Evolutionary conservation across 495 filamentous ascomycete genomes (phyloP).

Genomic region (Penicilliopsis zonata): DNA sequence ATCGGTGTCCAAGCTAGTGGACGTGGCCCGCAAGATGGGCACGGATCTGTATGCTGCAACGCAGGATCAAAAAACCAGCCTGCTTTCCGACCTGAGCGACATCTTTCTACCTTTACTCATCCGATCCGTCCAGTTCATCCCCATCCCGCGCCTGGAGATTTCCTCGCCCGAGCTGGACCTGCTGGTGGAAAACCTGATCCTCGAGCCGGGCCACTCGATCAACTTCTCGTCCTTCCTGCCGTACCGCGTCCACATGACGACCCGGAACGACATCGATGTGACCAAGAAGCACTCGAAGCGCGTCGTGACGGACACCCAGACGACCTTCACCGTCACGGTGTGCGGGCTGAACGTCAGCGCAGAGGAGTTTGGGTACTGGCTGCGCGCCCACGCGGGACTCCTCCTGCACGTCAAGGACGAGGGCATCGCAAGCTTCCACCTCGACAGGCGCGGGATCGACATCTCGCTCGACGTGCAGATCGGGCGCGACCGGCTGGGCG

Average conservation of each 20-base stretch:
- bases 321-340: constrained; percentile 61
- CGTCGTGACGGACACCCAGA: constrained; percentile 52
- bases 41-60: constrained; percentile 50
- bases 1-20: constrained; percentile 53
- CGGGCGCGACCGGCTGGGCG: constrained; percentile 57
- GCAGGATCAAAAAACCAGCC: constrained; percentile 46
- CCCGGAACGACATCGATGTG: constrained; percentile 77
- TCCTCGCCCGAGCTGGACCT: constrained; percentile 75
- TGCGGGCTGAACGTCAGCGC: constrained; percentile 72
- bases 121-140: constrained; percentile 67
- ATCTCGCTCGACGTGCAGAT: constrained; percentile 75
- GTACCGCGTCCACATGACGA: constrained; percentile 66
- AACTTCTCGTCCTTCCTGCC: constrained; percentile 85
- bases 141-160: constrained; percentile 77
- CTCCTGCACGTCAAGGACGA: constrained; percentile 61
- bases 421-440: constrained; percentile 71
- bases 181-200: constrained; percentile 76
- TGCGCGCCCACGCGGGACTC: constrained; percentile 54
- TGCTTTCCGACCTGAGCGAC: constrained; percentile 62
- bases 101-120: constrained; percentile 73
- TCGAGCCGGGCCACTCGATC: constrained; percentile 78
- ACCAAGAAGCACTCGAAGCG: constrained; percentile 62
- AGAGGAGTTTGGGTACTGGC: constrained; percentile 74
- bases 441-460: constrained; percentile 80
- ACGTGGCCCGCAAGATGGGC: constrained; percentile 50